These are phyloP conservation scores for Tricholoma sp. DNA, from an alignment of 768 basidiomycete genomes.

Conservation along the genomic window DNA sequence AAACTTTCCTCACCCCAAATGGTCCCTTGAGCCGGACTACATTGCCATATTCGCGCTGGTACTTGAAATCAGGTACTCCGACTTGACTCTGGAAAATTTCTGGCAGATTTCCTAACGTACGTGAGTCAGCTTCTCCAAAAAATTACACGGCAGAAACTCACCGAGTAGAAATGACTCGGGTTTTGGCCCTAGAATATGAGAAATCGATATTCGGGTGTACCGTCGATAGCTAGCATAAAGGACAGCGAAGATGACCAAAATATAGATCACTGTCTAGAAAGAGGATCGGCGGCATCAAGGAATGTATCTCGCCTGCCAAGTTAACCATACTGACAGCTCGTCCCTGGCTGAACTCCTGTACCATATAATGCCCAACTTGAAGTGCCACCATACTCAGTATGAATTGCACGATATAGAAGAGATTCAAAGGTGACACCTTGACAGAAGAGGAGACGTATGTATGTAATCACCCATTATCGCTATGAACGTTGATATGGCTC, in stretches of 20 bases:
- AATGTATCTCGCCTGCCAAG: neutral
- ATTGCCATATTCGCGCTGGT: slow-evolving; percentile 43
- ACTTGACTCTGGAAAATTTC: slow-evolving; percentile 48
- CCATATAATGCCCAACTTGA: neutral
- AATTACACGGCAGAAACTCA: slow-evolving; percentile 10
- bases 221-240: slow-evolving; percentile 29
- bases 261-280: slow-evolving; percentile 4
- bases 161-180: slow-evolving; percentile 46
- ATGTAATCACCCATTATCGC: slow-evolving; percentile 4
- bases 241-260: slow-evolving; percentile 13
- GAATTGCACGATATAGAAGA: neutral
- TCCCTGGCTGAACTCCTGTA: neutral
- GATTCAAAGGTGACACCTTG: neutral
- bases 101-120: slow-evolving; percentile 38
- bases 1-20: slow-evolving; percentile 35
- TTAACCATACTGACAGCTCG: neutral
- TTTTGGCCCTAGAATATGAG: slow-evolving; percentile 44
- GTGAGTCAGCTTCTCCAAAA: neutral
- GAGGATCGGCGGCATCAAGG: neutral
- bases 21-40: slow-evolving; percentile 47
- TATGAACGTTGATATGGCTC: slow-evolving; percentile 5
- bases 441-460: neutral
- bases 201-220: slow-evolving; percentile 34
- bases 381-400: neutral
- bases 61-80: slow-evolving; percentile 48